Percentiles rank a stretch among this genome's conserved stretches.
Evolutionary conservation across 2,329 filamentous ascomycete species (phyloP).

Genomic region (Cordyceps sp.): DNA sequence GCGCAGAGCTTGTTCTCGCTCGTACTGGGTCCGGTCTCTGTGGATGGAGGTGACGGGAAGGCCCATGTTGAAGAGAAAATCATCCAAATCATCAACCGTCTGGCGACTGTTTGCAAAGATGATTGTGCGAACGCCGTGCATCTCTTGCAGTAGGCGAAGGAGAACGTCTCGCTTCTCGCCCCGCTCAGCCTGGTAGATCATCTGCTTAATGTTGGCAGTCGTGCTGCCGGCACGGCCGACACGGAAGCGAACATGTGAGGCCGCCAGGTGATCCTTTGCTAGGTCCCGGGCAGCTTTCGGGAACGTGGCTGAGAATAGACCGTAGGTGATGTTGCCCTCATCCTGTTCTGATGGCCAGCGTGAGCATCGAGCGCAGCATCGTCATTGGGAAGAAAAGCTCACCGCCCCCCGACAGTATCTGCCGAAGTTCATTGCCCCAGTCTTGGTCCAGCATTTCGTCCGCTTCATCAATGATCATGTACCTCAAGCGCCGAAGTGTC

Average conservation of each 20-base stretch:
- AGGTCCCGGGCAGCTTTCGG: constrained; percentile 62
- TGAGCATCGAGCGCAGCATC: neutral
- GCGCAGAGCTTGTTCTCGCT: constrained; percentile 84
- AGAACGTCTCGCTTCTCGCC: constrained; percentile 53
- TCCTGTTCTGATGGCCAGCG: constrained; percentile 43
- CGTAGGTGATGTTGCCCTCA: constrained; percentile 48
- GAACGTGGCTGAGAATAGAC: constrained; percentile 94
- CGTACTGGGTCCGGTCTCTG: constrained; percentile 67
- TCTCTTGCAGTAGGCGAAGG: constrained; percentile 52
- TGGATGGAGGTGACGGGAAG: constrained; percentile 84
- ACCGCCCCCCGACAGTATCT: constrained; percentile 71
- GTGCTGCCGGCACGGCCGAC: constrained; percentile 78
- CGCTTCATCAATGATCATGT: constrained; percentile 78
- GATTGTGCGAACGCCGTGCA: constrained; percentile 61
- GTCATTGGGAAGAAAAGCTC: constrained; percentile 21
- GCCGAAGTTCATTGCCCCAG: constrained; percentile 61
- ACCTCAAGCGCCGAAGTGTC: constrained; percentile 61
- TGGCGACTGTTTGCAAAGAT: constrained; percentile 79
- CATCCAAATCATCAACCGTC: constrained; percentile 69
- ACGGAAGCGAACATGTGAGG: constrained; percentile 61
- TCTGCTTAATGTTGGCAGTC: constrained; percentile 69
- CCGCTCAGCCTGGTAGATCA: constrained; percentile 50
- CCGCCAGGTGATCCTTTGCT: constrained; percentile 58
- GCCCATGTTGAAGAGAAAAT: constrained; percentile 65
- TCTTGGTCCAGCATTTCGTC: constrained; percentile 76